Evolutionary conservation across 768 basidiomycete species (phyloP), one percentile per base, ranked within the genome.

Genomic region (Amanita rubescens): DNA sequence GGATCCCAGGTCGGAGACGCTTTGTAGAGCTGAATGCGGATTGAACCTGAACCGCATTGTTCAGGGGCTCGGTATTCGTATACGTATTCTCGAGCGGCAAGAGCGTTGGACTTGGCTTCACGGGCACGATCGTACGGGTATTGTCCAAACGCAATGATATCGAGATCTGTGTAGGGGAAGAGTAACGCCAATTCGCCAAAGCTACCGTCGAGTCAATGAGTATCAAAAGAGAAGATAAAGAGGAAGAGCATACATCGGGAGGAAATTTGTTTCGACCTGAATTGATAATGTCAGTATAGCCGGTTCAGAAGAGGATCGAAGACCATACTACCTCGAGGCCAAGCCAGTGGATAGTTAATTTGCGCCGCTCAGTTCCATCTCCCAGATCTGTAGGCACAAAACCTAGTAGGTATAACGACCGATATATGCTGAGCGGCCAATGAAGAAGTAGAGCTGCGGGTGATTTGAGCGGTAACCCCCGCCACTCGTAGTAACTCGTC

Each of bases 131-230:
- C 49, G n/a, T 65, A 51, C 20, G 68, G 66, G 22, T 62, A 64
- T 20, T 56, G 51, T 52, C 76, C 74, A 46, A 75, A 72, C 52
- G 78, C 60, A 34, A 69, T 65, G n/a, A 78, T 62, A 53, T 69
- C 69, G 54, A 76, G 64, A 55, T 77, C 74, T 17, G 73, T 74
- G 57, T 76, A 59, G 15, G 74, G 75, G 15, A 75, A 59, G 34
- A 76, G 60, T 20, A 78, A 60, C 4, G 74, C 77, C 34, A 78
- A 59, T 57, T 78, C 76, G 12, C 72, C 69, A 57, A 75, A 77
- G 32, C 77, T 53, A 49, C 27, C 27, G 27, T 30, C 27, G 27
- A 30, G 27, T 30, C 5, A 8, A 30, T 30, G 27, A 30, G 27
- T 30, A 30, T 30, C 27, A 30, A 30, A 30, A 30, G 3, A 30